Evolutionary conservation across 2,329 filamentous ascomycete genomes (phyloP).

Genomic region (Stylonectria norvegica): DNA sequence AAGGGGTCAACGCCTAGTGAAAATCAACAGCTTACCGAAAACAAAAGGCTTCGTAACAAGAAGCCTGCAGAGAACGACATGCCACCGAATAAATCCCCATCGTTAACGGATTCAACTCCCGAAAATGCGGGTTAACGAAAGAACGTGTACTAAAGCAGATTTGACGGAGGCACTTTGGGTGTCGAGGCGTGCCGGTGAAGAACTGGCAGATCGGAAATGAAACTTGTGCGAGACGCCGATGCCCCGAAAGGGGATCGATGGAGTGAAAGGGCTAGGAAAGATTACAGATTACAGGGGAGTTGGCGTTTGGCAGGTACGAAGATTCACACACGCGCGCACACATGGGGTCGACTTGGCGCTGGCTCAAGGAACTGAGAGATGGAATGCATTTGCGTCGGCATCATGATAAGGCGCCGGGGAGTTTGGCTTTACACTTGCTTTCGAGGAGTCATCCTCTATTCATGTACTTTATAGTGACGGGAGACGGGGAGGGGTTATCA

Average conservation of each 20-base stretch:
- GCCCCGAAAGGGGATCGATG: conserved; percentile 4
- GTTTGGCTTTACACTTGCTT: conserved; percentile 11
- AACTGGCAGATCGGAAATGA: too few relatives aligned
- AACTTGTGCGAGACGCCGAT: too few relatives aligned
- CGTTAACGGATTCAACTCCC: too few relatives aligned
- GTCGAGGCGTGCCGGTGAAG: too few relatives aligned
- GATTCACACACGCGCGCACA: conserved; percentile 10
- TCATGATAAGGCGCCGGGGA: conserved; percentile 24
- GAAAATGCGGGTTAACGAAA: too few relatives aligned
- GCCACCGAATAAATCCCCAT: too few relatives aligned
- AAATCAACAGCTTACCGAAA: too few relatives aligned
- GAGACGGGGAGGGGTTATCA: conserved; percentile 4
- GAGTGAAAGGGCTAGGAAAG: conserved; percentile 14
- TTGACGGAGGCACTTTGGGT: too few relatives aligned
- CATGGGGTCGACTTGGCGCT: conserved; percentile 12
- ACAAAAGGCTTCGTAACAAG: neutral
- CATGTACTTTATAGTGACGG: conserved; percentile 16
- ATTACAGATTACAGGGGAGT: conserved; percentile 22
- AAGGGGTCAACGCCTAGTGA: too few relatives aligned
- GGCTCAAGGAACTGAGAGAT: conserved; percentile 7
- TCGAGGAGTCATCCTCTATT: conserved; percentile 5
- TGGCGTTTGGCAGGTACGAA: conserved; percentile 23
- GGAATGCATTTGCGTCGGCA: conserved; percentile 23
- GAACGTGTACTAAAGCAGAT: too few relatives aligned
- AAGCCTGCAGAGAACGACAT: neutral